A percentile compares a stretch with the other conserved stretches of the same genome.
These are phyloP conservation scores for Picea glauca DNA, from an alignment of 75 land plant genomes.

Conservation along the genomic window DNA sequence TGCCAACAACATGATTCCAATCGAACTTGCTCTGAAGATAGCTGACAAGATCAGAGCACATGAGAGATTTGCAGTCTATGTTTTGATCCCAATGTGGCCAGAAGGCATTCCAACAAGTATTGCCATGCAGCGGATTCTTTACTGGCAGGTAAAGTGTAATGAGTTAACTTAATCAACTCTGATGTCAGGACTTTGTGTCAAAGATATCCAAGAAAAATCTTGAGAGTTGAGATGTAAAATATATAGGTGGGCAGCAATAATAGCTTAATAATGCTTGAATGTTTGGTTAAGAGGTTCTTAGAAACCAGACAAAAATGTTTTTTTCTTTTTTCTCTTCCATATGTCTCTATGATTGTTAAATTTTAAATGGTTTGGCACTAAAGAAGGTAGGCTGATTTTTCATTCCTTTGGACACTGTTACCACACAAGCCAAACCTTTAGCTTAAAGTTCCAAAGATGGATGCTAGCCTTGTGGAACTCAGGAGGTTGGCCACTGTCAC, in stretches of 20 bases:
- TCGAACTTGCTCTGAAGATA: slow-evolving; percentile 69
- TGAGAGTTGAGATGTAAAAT: not conserved
- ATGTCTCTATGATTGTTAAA: not conserved
- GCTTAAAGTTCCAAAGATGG: too few relatives aligned
- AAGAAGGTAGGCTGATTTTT: not conserved
- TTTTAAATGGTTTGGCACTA: not conserved
- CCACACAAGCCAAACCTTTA: too few relatives aligned
- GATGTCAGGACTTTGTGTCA: not conserved
- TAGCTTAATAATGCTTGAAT: not conserved
- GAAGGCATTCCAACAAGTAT: slow-evolving; percentile 66
- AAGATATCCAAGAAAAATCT: not conserved
- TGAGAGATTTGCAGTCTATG: slow-evolving; percentile 66
- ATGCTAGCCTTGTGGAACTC: too few relatives aligned
- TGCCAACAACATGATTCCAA: slow-evolving; percentile 73
- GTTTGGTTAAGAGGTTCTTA: not conserved
- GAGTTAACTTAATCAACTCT: not conserved
- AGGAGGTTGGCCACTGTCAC: too few relatives aligned
- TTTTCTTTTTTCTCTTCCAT: not conserved
- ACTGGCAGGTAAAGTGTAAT: slow-evolving; percentile 52
- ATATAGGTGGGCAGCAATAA: not conserved
- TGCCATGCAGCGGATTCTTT: slow-evolving; percentile 69
- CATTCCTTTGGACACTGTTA: not conserved
- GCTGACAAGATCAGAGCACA: slow-evolving; percentile 64
- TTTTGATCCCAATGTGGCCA: slow-evolving; percentile 85
- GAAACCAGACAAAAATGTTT: not conserved